Evolutionary conservation across 2,329 filamentous ascomycete genomes (phyloP), one percentile per base, ranked within the genome.

Genomic region (Tolypocladium album): DNA sequence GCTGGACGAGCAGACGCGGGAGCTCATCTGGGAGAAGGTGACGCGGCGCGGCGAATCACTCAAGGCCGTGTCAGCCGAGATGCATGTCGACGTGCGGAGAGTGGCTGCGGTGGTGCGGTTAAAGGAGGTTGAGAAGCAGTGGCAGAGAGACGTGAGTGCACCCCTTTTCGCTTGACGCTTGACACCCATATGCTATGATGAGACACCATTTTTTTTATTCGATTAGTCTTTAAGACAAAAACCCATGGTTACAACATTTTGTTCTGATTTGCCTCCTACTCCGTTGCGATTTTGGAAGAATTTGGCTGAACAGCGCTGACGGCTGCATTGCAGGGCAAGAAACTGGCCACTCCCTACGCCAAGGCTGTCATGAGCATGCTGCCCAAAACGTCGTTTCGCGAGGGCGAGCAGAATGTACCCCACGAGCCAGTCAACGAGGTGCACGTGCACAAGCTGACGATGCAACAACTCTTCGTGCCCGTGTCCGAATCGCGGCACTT

Each of bases 161-260:
- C 55, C 42, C 24, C 36, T 5, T 57, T 58, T 36, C 65, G 61
- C 62, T 70, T 67, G 17, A 52, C 40, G 15, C 55, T 56, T 27
- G 39, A 22, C 56, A 56, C 68, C 50, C 4, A 53, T 22, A 74
- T 84, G 82, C 84, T 84, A 75, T 85, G 82, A 85, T 85, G 82
- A 75, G 68, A 84, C 71, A 73, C 76, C 90, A 82, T 83, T 85
- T 87, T 87, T 43, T 87, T 87, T 53, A 31, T 61, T 88, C 93
- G 93, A 97, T 97, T 96, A 97, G 93, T 97, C 93, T 96, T 95
- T 82, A 97, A 96, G 92, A 97, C 92, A 86, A 75, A 79, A 61
- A 59, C 73, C 86, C 81, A 87, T 94, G 90, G 90, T 97, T 93
- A 47, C 43, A 93, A 83, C 62, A 62, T 66, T 72, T 68, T 66